Evolutionary conservation across 2,329 filamentous ascomycete species (phyloP).

Genomic region (Hirsutella rhossiliensis): DNA sequence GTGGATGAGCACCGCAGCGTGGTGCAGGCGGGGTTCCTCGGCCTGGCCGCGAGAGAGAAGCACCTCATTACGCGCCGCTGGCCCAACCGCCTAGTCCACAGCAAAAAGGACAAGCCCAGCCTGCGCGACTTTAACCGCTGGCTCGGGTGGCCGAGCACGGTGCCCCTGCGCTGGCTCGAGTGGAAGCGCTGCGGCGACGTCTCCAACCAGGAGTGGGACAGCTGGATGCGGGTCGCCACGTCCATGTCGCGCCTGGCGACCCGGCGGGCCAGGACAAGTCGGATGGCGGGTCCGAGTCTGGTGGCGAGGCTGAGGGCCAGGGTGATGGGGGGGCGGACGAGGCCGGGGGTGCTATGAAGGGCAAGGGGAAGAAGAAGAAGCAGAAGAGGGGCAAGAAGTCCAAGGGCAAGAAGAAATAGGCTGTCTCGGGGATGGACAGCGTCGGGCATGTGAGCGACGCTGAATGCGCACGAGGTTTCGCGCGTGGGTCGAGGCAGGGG

Average conservation of each 20-base stretch:
- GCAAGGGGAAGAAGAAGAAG: conserved; percentile 4
- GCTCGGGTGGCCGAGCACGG: conserved; percentile 10
- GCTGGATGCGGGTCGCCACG: neutral
- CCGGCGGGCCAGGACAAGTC: no score
- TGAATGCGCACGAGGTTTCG: neutral
- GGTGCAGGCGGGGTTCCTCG: conserved; percentile 7
- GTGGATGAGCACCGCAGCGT: conserved; percentile 1
- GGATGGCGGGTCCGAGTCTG: no score
- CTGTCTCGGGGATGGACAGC: neutral
- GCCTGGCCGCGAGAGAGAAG: conserved; percentile 7
- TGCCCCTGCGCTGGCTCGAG: conserved; percentile 14
- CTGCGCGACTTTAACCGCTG: conserved; percentile 10
- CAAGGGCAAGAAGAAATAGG: conserved; percentile 4
- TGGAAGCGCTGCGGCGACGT: conserved; percentile 11
- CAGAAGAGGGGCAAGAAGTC: conserved; percentile 6
- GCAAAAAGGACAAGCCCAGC: conserved; percentile 2
- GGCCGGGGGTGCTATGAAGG: neutral
- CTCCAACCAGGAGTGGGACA: neutral
- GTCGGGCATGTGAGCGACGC: neutral
- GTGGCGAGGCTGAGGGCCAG: no score
- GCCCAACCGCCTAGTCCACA: conserved; percentile 10
- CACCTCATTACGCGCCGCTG: conserved; percentile 11
- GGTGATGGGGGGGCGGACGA: neutral
- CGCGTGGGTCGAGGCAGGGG: no score
- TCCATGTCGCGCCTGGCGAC: neutral